Base-by-base conservation (phyloP, 2,329 filamentous ascomycete genomes). In the Neodidymelliopsis sp. region DNA sequence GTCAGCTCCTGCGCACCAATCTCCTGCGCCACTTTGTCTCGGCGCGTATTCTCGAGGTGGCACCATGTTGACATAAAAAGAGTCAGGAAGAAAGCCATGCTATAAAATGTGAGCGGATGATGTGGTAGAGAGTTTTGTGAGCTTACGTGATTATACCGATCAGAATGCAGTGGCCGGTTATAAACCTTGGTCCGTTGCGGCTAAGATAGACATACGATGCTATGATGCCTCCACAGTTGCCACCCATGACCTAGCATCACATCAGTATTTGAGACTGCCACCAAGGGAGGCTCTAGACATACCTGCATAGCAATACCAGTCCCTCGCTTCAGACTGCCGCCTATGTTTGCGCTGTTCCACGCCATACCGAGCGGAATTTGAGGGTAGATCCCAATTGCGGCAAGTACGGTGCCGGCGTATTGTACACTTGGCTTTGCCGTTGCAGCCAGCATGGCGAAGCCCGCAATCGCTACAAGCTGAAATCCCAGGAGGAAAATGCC, bases 141-240 rank as follows among this genome's bases (percentile, higher is more conserved):
- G 54, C 62, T 49, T 44, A 65, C 66, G 82, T 76, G 6, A 71
- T 62, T 18, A 74, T 53, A 0, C 69, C 77, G 19, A 81, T 74
- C 27, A 81, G 67, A 15, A 77, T 75, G 18, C 69, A 68, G 54
- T 81, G 77, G 1, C 79, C 79, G 8, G 63, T 66, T 22, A 74
- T 71, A 58, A 78, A 82, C 20, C 74, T 62, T 23, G 75, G 74
- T 2, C 62, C 60, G 55, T 81, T 74, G 20, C 72, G 70, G 16
- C 70, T 48, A 5, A 77, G 65, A 54, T 79, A 84, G 11, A 82
- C 73, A 53, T 79, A 81, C 4, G 75, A 73, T 1, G 79, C 74
- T 39, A 83, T 80, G n/a, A 96, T 84, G 22, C 91, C 91, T 66
- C 94, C 94, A 38, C 96, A 79, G 18, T 76, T 75, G 4, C 78